Evolutionary conservation across 1,139 yeast species (phyloP), one percentile per base, ranked within the genome.

Genomic region (Wickerhamiella infanticola): DNA sequence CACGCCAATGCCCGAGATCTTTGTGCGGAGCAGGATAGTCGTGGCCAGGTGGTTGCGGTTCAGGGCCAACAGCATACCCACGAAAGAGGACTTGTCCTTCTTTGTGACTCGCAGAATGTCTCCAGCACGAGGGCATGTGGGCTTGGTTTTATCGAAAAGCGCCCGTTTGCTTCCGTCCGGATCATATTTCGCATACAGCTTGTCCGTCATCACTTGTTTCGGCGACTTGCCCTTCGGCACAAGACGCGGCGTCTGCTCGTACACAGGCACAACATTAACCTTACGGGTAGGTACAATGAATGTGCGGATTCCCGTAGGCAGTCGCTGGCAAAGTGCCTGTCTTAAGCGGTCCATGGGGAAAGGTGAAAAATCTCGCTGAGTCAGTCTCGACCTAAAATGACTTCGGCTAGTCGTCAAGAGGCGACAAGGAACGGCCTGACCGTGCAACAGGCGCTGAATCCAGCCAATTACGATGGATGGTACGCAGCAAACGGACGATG

Each of bases 51-150:
- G 79, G 52, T 75, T 70, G 60, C 86, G 73, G 60, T 81, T 82
- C 51, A 85, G 71, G 50, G 83, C 86, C 44, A 86, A 65, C 1
- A 84, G 75, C 63, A 80, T 79, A 6, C 96, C 96, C 29, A 78
- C 70, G 49, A 82, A 80, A 42, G 77, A 75, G 51, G 83, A 74
- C 50, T 77, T 71, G 60, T 81, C 82, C 54, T 69, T 70, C 59
- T 82, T 85, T 27, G 80, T 75, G 9, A 86, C 81, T 54, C 83
- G 77, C 40, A 86, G 77, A 39, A 84, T 72, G 61, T 86, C 96
- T 7, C 95, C 96, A 0, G 94, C 74, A 51, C 82, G 72, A 39
- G 85, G 67, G 51, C 71, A 57, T 38, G 66, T 65, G n/a, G 76
- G 73, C 47, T 70, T 69, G 5, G 63, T 53, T 48, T 66, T 66